These are phyloP conservation scores for Penicillium sp. DNA, from an alignment of 2,329 filamentous ascomycete species.

Conservation along the genomic window DNA sequence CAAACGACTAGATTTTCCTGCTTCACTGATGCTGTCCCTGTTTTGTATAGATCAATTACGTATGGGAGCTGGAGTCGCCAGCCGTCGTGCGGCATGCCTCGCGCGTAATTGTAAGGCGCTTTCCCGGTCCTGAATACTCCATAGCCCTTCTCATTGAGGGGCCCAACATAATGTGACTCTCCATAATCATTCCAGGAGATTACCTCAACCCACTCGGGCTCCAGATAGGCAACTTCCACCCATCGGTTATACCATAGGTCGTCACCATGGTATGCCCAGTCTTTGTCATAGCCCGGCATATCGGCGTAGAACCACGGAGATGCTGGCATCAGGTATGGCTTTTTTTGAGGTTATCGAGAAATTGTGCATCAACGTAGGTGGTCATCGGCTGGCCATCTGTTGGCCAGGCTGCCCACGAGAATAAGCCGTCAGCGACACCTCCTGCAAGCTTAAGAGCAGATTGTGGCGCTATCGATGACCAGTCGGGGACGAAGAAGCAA, in stretches of 20 bases:
- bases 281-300: conserved; percentile 53
- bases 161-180: conserved; percentile 55
- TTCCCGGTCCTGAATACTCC: conserved; percentile 14
- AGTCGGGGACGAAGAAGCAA: conserved; percentile 47
- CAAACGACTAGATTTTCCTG: conserved; percentile 13
- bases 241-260: conserved; percentile 58
- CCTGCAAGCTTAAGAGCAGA: conserved; percentile 21
- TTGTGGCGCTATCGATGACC: conserved; percentile 35
- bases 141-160: conserved; percentile 37
- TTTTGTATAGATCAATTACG: conserved; percentile 35
- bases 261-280: conserved; percentile 61
- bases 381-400: conserved; percentile 34
- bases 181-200: conserved; percentile 59
- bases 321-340: conserved; percentile 52
- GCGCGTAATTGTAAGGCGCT: conserved; percentile 40
- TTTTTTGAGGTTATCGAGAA: conserved; percentile 36
- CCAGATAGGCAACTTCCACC: conserved; percentile 41
- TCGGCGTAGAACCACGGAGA: conserved; percentile 56
- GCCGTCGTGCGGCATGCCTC: conserved; percentile 28
- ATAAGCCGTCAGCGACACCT: conserved; percentile 34
- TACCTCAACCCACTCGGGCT: conserved; percentile 34
- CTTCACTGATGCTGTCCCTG: conserved; percentile 16
- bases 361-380: conserved; percentile 38
- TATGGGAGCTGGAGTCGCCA: conserved; percentile 34
- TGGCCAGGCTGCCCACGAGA: conserved; percentile 46